Conservation (phyloP, 1,284 basidiomycete genomes). For the Fomes fomentarius region DNA sequence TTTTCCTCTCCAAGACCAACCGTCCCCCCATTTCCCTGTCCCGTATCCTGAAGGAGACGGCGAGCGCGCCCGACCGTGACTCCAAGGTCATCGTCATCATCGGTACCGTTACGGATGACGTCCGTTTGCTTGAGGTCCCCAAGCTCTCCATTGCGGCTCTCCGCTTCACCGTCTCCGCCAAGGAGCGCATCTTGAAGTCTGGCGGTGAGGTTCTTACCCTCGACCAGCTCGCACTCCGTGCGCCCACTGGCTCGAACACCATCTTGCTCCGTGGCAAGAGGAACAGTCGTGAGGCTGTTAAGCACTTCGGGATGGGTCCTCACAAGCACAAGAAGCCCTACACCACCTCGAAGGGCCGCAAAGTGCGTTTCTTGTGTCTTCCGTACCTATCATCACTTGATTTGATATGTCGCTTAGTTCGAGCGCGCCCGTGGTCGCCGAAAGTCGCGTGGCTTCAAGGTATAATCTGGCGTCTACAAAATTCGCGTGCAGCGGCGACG, state of each 20-base stretch:
- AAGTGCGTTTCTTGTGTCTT: slow-evolving; percentile 47
- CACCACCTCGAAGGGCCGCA: slow-evolving; percentile 94
- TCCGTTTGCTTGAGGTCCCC: slow-evolving; percentile 86
- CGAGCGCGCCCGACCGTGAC: slow-evolving; percentile 67
- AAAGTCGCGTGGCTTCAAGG: slow-evolving; percentile 92
- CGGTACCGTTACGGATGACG: slow-evolving; percentile 95
- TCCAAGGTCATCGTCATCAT: slow-evolving; percentile 91
- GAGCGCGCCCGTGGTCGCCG: slow-evolving; percentile 91
- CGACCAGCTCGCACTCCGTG: slow-evolving; percentile 94
- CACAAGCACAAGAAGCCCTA: slow-evolving; percentile 96
- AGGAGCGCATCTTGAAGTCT: slow-evolving; percentile 93
- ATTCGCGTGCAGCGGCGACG: slow-evolving; percentile 20
- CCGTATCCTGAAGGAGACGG: slow-evolving; percentile 83
- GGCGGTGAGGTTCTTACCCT: slow-evolving; percentile 96
- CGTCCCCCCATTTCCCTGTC: slow-evolving; percentile 96
- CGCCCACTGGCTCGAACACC: slow-evolving; percentile 96
- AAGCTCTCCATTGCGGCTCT: slow-evolving; percentile 95
- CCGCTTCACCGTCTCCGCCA: slow-evolving; percentile 91
- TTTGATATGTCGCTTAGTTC: slow-evolving; percentile 53
- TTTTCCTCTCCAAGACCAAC: slow-evolving; percentile 98
- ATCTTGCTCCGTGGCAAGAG: slow-evolving; percentile 91
- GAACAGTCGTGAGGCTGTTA: slow-evolving; percentile 92
- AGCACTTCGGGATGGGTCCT: slow-evolving; percentile 95
- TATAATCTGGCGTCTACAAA: slow-evolving; percentile 51
- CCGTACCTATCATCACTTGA: background rate